Evolutionary conservation across 441 rosid genomes (phyloP).

Genomic region (Erodium texanum): DNA sequence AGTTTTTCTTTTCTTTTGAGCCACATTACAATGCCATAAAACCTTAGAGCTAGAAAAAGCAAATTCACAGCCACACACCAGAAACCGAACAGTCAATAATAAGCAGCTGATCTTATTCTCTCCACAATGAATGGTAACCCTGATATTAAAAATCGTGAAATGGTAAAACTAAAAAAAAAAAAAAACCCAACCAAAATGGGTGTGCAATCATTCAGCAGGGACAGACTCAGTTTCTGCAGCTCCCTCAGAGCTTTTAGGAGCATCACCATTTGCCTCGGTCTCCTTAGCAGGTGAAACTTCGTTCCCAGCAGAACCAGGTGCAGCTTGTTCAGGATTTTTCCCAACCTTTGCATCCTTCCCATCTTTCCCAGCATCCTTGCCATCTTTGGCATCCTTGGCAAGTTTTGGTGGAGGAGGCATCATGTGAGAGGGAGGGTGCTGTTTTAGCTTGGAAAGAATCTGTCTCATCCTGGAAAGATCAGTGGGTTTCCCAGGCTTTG

Average conservation of each 20-base stretch:
- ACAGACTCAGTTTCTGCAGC: neutral
- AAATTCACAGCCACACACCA: too few relatives aligned
- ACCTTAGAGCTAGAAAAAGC: too few relatives aligned
- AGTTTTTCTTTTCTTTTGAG: too few relatives aligned
- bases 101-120: neutral
- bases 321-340: neutral
- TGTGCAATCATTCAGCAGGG: neutral
- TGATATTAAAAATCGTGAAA: too few relatives aligned
- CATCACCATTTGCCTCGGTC: neutral
- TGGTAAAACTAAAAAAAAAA: neutral
- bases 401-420: neutral
- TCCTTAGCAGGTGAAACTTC: neutral
- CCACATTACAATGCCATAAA: too few relatives aligned
- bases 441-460: constrained; percentile 24
- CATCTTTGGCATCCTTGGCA: neutral
- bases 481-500: constrained; percentile 91
- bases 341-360: neutral
- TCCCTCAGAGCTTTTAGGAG: neutral
- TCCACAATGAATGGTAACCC: neutral
- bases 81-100: too few relatives aligned
- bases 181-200: neutral
- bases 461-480: constrained; percentile 90
- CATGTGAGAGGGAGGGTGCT: neutral
- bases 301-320: neutral
- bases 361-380: too few relatives aligned